Conservation (phyloP, 2,329 filamentous ascomycete species). For the Neopestalotiopsis sp. region DNA sequence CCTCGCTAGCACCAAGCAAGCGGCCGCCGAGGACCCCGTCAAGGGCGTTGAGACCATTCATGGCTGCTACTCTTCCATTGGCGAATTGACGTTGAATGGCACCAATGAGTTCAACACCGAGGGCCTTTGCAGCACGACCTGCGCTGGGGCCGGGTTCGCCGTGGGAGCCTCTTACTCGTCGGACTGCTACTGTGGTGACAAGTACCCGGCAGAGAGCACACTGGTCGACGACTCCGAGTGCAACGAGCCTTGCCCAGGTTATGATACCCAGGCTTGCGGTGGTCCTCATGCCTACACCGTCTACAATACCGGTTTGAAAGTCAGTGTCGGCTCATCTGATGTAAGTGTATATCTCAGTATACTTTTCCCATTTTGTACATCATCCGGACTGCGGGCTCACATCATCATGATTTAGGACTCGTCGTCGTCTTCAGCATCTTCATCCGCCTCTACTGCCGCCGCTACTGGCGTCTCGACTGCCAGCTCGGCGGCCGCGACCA, state of each 20-base stretch:
- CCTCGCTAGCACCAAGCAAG: neutral
- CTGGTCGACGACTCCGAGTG: conserved; percentile 58
- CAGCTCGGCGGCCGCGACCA: neutral
- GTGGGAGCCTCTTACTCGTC: conserved; percentile 17
- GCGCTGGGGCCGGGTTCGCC: neutral
- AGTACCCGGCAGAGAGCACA: conserved; percentile 52
- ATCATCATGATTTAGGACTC: neutral
- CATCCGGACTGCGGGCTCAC: neutral
- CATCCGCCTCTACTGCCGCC: neutral
- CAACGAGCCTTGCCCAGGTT: conserved; percentile 59
- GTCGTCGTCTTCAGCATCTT: conserved; percentile 5
- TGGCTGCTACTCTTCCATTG: conserved; percentile 21
- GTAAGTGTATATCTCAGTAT: neutral
- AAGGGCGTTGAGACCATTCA: conserved; percentile 17
- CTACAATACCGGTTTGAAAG: conserved; percentile 26
- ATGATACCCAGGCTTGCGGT: conserved; percentile 51
- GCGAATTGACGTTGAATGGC: conserved; percentile 7
- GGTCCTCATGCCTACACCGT: conserved; percentile 44
- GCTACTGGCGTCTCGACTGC: neutral
- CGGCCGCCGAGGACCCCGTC: conserved; percentile 11
- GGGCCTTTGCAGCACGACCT: conserved; percentile 4
- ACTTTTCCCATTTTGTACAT: neutral
- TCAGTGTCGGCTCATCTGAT: conserved; percentile 7
- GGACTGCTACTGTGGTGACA: conserved; percentile 64
- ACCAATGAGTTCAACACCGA: conserved; percentile 3